Conservation (phyloP, 257 asterid species). For the Nemophila menziesii region DNA sequence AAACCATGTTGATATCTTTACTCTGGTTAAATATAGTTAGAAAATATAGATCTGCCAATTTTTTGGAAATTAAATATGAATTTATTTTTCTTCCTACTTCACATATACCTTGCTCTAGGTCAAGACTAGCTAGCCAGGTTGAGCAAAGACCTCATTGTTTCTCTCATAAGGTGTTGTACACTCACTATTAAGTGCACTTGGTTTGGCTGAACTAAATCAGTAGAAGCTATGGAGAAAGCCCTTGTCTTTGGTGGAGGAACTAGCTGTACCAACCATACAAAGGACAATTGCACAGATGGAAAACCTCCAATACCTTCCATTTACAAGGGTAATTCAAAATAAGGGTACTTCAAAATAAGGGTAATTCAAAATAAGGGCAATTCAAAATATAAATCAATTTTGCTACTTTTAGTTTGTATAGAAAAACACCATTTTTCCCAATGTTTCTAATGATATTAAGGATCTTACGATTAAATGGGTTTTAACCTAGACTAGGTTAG, state of each 20-base stretch:
- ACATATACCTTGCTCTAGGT: constrained; percentile 55
- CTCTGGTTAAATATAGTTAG: constrained; percentile 32
- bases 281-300: constrained; percentile 86
- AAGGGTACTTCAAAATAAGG: no score
- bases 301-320: constrained; percentile 81
- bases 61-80: not conserved
- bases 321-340: constrained; percentile 7
- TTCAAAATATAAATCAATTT: not conserved
- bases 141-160: constrained; percentile 89
- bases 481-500: no score
- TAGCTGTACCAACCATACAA: constrained; percentile 87
- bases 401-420: not conserved
- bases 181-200: constrained; percentile 84
- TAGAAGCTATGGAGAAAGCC: constrained; percentile 84
- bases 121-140: constrained; percentile 79
- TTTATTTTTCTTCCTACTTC: not conserved
- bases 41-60: not conserved
- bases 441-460: no score
- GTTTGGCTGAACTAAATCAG: constrained; percentile 69
- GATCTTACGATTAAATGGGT: no score
- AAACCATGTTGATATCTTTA: constrained; percentile 63
- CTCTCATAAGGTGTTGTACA: constrained; percentile 82
- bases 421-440: not conserved
- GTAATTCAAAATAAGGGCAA: constrained; percentile 1
- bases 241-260: constrained; percentile 79